A percentile compares a stretch with the other conserved stretches of the same genome.
Evolutionary conservation across 352 stramenopile genomes (phyloP).

Genomic region (Phytophthora pluvialis): DNA sequence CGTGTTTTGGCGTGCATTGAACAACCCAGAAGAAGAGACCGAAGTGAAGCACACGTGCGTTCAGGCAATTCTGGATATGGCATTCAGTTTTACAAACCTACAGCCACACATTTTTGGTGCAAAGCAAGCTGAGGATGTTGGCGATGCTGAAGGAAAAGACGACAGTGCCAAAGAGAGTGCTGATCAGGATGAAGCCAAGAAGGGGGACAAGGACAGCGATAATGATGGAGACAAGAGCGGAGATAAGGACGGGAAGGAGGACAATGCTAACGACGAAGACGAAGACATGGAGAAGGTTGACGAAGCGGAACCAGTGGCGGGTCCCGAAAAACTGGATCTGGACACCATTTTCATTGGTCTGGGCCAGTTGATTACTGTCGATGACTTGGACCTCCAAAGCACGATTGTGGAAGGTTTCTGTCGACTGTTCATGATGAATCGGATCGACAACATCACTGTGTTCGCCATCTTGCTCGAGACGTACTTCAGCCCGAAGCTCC

Average conservation of each 20-base stretch:
- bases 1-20: slow-evolving; percentile 81
- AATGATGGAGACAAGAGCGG: slow-evolving; percentile 17
- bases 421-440: slow-evolving; percentile 77
- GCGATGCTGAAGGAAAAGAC: neutral
- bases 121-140: slow-evolving; percentile 25
- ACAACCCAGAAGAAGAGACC: slow-evolving; percentile 78
- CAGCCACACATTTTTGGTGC: slow-evolving; percentile 53
- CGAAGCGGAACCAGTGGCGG: slow-evolving; percentile 18
- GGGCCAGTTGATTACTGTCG: slow-evolving; percentile 52
- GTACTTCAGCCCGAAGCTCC: slow-evolving; percentile 70
- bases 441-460: slow-evolving; percentile 66
- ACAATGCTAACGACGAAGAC: slow-evolving; percentile 25
- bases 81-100: slow-evolving; percentile 67
- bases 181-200: slow-evolving; percentile 9
- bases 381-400: slow-evolving; percentile 76
- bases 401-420: slow-evolving; percentile 82
- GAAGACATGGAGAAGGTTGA: slow-evolving; percentile 35
- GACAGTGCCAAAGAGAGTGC: slow-evolving; percentile 9
- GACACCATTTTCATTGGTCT: slow-evolving; percentile 69
- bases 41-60: slow-evolving; percentile 84
- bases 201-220: slow-evolving; percentile 6
- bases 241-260: slow-evolving; percentile 13
- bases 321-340: slow-evolving; percentile 51
- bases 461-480: slow-evolving; percentile 73
- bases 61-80: slow-evolving; percentile 71